Conservation (phyloP, 139 green algal genomes). For the Tetratostichococcus sp. region DNA sequence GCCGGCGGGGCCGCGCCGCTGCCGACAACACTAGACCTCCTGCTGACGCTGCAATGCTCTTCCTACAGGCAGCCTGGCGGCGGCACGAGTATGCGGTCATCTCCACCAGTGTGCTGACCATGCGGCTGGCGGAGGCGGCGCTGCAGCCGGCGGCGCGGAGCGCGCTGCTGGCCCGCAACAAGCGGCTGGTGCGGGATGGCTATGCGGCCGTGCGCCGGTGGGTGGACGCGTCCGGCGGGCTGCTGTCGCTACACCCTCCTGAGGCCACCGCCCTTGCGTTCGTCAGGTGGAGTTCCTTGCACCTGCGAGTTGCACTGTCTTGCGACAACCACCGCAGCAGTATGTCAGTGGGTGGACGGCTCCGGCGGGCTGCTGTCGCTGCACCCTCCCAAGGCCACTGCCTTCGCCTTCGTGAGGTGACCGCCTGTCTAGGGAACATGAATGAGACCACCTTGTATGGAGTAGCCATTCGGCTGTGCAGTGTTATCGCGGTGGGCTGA, state of each 20-base stretch:
- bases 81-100: slow-evolving; percentile 6
- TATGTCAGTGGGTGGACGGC: too few species aligned
- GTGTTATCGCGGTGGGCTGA: too few species aligned
- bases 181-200: neutral
- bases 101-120: neutral
- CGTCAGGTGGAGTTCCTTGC: slow-evolving; percentile 1
- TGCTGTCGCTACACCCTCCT: neutral
- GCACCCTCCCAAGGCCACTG: neutral
- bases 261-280: slow-evolving; percentile 1
- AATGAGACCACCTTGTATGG: too few species aligned
- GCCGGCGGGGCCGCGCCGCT: too few species aligned
- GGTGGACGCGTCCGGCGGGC: neutral
- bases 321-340: too few species aligned
- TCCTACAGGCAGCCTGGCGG: neutral
- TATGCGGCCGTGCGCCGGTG: neutral
- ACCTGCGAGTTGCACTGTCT: too few species aligned
- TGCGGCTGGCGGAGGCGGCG: slow-evolving; percentile 3
- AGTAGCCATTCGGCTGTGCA: too few species aligned
- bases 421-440: too few species aligned
- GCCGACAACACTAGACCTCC: too few species aligned
- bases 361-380: neutral
- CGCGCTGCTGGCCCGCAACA: slow-evolving; percentile 5
- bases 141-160: neutral
- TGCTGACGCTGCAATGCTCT: too few species aligned
- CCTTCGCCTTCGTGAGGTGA: slow-evolving; percentile 1